Evolutionary conservation across 208 protist species (phyloP).

Genomic region (Wallacemonas rigidus): DNA sequence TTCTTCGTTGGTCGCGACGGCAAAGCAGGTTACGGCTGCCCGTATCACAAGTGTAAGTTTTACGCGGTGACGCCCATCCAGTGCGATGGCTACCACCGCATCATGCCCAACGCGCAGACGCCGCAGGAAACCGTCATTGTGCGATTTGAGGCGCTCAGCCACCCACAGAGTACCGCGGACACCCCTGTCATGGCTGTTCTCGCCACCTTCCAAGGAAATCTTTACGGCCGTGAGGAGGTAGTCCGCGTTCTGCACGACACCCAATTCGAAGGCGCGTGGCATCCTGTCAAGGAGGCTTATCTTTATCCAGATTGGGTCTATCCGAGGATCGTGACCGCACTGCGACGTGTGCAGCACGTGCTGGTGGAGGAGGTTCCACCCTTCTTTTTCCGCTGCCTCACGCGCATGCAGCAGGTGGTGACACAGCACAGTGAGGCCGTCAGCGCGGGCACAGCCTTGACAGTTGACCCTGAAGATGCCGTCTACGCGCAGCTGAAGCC

Average conservation of each 20-base stretch:
- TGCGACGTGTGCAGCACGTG: constrained; percentile 35
- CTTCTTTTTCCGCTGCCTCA: constrained; percentile 80
- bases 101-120: constrained; percentile 36
- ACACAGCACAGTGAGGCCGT: constrained; percentile 41
- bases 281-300: constrained; percentile 55
- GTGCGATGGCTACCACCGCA: constrained; percentile 63
- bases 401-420: constrained; percentile 37
- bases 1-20: constrained; percentile 55
- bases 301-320: constrained; percentile 73
- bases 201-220: constrained; percentile 28
- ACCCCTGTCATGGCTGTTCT: constrained; percentile 36
- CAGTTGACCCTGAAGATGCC: constrained; percentile 53
- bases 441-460: constrained; percentile 24
- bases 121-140: constrained; percentile 43
- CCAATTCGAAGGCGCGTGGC: constrained; percentile 52
- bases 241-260: constrained; percentile 47
- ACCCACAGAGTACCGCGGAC: constrained; percentile 44
- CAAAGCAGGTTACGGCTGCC: constrained; percentile 57
- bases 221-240: constrained; percentile 21
- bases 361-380: constrained; percentile 68
- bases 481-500: constrained; percentile 73
- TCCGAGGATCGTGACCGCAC: constrained; percentile 32
- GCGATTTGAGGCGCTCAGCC: constrained; percentile 70
- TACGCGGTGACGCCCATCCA: constrained; percentile 54
- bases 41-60: constrained; percentile 60